phyloP scores from a whole-genome alignment of 2,329 filamentous ascomycete genomes.

The Colletotrichum tropicicola region DNA sequence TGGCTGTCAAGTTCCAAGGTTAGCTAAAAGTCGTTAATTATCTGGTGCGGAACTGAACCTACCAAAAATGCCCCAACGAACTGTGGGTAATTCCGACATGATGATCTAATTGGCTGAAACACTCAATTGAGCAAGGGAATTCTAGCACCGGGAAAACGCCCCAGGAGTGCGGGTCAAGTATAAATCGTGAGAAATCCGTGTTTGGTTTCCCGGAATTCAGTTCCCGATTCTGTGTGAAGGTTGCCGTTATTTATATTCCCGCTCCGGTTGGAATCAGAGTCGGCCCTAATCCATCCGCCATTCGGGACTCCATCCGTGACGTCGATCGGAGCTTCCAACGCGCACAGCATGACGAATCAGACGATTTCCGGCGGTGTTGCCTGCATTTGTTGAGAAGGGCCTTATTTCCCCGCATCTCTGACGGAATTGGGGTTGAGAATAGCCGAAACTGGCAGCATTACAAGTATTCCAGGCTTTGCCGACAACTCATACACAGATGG shows the following conservation, averaged over 20 bases:
- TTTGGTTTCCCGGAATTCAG: background rate
- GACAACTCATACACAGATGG: no score
- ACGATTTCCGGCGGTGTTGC: background rate
- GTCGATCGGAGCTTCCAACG: background rate
- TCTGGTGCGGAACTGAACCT: background rate
- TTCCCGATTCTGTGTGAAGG: background rate
- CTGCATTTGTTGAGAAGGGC: background rate
- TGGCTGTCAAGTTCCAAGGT: slow-evolving; percentile 34
- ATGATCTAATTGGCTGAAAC: no score
- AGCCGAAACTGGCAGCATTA: no score
- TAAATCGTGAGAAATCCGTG: background rate
- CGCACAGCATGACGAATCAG: background rate
- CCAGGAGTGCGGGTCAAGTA: no score
- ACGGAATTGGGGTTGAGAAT: no score
- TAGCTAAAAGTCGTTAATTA: background rate
- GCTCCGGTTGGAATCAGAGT: background rate
- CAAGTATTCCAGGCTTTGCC: no score
- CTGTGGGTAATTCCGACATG: slow-evolving; percentile 28
- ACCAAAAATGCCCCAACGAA: slow-evolving; percentile 45
- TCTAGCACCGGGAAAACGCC: no score
- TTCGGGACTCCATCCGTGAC: background rate
- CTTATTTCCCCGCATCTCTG: background rate
- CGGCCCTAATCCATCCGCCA: background rate
- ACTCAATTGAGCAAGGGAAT: no score
- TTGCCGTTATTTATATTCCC: background rate